phyloP scores from a whole-genome alignment of 108 stramenopile species.

The Skeletonema potamos region DNA sequence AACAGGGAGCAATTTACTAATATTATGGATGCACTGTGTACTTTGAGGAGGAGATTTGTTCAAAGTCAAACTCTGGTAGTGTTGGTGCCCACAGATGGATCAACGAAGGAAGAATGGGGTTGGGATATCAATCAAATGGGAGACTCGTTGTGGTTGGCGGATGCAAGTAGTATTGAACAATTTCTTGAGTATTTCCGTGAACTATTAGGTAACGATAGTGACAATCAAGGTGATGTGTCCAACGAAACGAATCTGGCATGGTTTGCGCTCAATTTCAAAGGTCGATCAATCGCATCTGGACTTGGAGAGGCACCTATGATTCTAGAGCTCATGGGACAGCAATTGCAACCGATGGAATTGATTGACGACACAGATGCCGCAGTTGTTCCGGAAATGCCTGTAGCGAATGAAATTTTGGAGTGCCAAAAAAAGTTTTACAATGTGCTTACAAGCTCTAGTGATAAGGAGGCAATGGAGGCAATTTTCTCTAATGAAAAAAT shows the following conservation, averaged over 20 bases:
- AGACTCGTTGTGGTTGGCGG: conserved; percentile 56
- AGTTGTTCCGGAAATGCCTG: conserved; percentile 2
- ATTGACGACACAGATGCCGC: conserved; percentile 51
- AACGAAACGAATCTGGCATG: conserved; percentile 51
- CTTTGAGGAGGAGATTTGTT: conserved; percentile 53
- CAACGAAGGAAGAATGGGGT: conserved; percentile 44
- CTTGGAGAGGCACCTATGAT: conserved; percentile 51
- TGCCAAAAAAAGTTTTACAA: conserved; percentile 57
- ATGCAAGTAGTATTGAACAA: conserved; percentile 20
- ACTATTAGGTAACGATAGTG: conserved; percentile 26
- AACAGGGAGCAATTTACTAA: conserved; percentile 39
- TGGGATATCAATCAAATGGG: conserved; percentile 26
- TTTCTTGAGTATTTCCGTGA: conserved; percentile 68
- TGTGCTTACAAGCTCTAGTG: conserved; percentile 53
- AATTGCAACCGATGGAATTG: conserved; percentile 61
- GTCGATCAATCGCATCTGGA: conserved; percentile 78
- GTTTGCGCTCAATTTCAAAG: conserved; percentile 79
- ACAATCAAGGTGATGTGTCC: not conserved
- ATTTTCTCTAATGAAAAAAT: conserved; percentile 8
- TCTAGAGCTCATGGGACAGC: conserved; percentile 70
- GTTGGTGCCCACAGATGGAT: conserved; percentile 63
- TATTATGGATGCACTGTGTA: conserved; percentile 35
- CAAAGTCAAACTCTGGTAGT: conserved; percentile 66
- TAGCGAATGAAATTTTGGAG: conserved; percentile 25
- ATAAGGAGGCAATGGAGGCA: conserved; percentile 20